Evolutionary conservation across 192 early-diverging fungal species (phyloP).

Genomic region (Phycomyces nitens): DNA sequence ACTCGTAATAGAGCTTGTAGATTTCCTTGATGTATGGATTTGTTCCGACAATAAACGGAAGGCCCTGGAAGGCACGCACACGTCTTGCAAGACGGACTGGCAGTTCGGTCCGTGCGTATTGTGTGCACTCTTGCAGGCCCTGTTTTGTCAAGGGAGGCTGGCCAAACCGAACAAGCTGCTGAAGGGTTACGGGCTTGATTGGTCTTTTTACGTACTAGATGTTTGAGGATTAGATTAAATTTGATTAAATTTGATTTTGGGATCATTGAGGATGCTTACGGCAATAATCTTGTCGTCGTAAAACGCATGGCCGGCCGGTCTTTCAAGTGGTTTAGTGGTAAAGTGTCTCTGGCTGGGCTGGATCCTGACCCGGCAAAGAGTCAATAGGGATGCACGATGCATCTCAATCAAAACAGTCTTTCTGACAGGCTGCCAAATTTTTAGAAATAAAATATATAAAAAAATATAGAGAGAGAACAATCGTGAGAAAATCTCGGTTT

Average conservation of each 20-base stretch:
- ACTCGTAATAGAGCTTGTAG: slow-evolving; percentile 77
- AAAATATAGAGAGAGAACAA: too few relatives aligned
- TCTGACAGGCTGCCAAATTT: too few relatives aligned
- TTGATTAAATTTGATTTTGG: too few relatives aligned
- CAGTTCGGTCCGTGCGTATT: slow-evolving; percentile 73
- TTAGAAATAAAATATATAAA: too few relatives aligned
- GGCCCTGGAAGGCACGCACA: slow-evolving; percentile 80
- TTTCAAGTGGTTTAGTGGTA: slow-evolving; percentile 18
- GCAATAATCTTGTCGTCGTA: slow-evolving; percentile 18
- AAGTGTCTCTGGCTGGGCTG: neutral
- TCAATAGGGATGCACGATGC: neutral
- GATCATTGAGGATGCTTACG: slow-evolving; percentile 4
- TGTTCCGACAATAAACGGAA: slow-evolving; percentile 95
- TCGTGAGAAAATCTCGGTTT: too few relatives aligned
- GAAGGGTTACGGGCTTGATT: slow-evolving; percentile 70
- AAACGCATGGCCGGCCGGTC: slow-evolving; percentile 7
- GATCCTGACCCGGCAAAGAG: neutral
- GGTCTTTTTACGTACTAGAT: slow-evolving; percentile 55
- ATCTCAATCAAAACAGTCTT: too few relatives aligned
- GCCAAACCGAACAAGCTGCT: slow-evolving; percentile 72
- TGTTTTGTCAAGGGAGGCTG: slow-evolving; percentile 53
- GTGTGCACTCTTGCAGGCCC: slow-evolving; percentile 54
- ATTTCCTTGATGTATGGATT: slow-evolving; percentile 88
- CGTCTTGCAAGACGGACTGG: slow-evolving; percentile 87
- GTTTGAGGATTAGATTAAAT: too few relatives aligned